Percentiles rank a stretch among this genome's conserved stretches.
These are phyloP conservation scores for Aspergillus incahuasiensis DNA, from an alignment of 495 filamentous ascomycete genomes.

Conservation along the genomic window DNA sequence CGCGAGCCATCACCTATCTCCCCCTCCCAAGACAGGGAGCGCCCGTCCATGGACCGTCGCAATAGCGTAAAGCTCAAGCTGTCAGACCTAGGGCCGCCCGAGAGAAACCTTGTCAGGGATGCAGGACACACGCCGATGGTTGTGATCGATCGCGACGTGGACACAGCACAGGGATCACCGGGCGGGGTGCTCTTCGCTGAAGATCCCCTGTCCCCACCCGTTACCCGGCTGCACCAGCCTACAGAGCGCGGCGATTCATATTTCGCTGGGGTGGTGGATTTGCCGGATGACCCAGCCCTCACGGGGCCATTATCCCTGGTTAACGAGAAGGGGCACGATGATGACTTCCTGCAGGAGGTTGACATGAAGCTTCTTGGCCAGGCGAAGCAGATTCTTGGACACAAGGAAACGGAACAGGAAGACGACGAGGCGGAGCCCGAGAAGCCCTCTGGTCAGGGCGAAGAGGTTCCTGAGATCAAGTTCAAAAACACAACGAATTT, in stretches of 20 bases:
- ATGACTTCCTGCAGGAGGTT: slow-evolving; percentile 36
- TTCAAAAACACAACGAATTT: slow-evolving; percentile 59
- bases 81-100: slow-evolving; percentile 37
- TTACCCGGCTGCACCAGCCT: slow-evolving; percentile 27
- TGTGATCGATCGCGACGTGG: slow-evolving; percentile 34
- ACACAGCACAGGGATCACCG: slow-evolving; percentile 26
- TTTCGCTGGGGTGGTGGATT: slow-evolving; percentile 27
- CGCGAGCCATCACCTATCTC: slow-evolving; percentile 27
- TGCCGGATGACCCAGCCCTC: slow-evolving; percentile 43
- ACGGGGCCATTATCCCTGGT: slow-evolving; percentile 41
- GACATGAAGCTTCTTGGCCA: slow-evolving; percentile 42
- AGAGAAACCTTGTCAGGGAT: slow-evolving; percentile 36
- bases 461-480: slow-evolving; percentile 54
- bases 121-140: slow-evolving; percentile 49
- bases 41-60: slow-evolving; percentile 27
- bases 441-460: slow-evolving; percentile 21
- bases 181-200: slow-evolving; percentile 24
- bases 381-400: slow-evolving; percentile 29
- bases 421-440: slow-evolving; percentile 24
- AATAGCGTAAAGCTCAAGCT: slow-evolving; percentile 40
- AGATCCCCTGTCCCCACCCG: slow-evolving; percentile 28
- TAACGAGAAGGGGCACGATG: slow-evolving; percentile 41
- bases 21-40: slow-evolving; percentile 20
- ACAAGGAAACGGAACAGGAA: slow-evolving; percentile 22
- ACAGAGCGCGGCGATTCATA: slow-evolving; percentile 39